Percentiles rank a stretch among this genome's conserved stretches.
Conservation (phyloP, 768 basidiomycete species). For the Trametes maxima region DNA sequence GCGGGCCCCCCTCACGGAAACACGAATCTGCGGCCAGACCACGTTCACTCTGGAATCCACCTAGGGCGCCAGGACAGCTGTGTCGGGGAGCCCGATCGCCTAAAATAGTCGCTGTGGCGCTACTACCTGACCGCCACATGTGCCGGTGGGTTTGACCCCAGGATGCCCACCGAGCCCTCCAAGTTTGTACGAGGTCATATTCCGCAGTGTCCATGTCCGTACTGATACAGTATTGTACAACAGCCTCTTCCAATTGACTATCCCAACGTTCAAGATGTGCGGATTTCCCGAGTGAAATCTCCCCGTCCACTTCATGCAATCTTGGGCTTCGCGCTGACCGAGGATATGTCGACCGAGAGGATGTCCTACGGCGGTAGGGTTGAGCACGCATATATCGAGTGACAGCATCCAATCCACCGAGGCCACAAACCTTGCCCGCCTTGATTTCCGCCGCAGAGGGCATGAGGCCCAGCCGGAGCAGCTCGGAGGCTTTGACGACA, state of each 20-base stretch:
- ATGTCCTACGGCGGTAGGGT: neutral
- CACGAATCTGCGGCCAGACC: no score
- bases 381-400: neutral
- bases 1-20: no score
- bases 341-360: constrained; percentile 8
- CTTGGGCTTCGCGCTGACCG: neutral
- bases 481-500: constrained; percentile 75
- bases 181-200: no score
- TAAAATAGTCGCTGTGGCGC: no score
- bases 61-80: no score
- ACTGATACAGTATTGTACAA: neutral
- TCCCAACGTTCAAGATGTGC: neutral
- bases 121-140: no score
- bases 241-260: neutral
- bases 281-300: neutral
- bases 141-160: no score
- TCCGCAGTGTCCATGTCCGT: neutral
- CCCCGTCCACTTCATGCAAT: neutral
- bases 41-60: no score
- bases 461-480: constrained; percentile 80
- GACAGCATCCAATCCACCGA: neutral
- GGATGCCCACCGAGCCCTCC: no score
- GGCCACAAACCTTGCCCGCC: constrained; percentile 64
- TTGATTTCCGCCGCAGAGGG: constrained; percentile 73
- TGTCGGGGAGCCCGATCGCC: no score